phyloP scores from a whole-genome alignment of 306 rosid species.

The Fragaria iinumae region DNA sequence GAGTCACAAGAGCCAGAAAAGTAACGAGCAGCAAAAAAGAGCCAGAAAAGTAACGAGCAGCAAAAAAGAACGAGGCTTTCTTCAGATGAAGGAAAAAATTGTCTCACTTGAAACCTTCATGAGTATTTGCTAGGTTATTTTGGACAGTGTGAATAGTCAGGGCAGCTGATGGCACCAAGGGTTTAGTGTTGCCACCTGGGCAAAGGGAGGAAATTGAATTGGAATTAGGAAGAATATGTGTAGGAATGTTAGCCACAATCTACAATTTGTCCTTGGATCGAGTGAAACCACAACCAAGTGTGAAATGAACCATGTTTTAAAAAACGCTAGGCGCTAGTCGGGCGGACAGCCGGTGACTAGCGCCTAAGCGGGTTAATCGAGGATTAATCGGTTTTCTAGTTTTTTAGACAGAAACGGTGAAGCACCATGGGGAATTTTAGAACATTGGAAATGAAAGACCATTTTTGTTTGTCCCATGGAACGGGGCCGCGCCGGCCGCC shows the following conservation, averaged over 20 bases:
- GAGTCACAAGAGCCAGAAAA: slow-evolving; percentile 37
- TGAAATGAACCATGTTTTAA: not conserved
- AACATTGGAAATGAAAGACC: no score
- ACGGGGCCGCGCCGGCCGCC: not conserved
- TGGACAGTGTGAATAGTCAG: slow-evolving; percentile 8
- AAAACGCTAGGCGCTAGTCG: no score
- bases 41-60: no score
- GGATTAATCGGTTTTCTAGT: no score
- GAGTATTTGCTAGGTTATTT: slow-evolving; percentile 9
- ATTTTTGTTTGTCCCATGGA: not conserved
- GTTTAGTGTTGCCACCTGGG: not conserved
- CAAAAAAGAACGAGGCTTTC: slow-evolving; percentile 44
- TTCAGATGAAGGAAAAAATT: slow-evolving; percentile 22
- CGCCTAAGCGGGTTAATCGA: no score
- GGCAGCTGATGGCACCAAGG: not conserved
- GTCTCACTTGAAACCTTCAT: not conserved
- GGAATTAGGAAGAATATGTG: not conserved
- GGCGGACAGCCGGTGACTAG: no score
- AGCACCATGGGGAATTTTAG: no score
- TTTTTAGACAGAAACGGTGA: no score
- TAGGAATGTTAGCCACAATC: not conserved
- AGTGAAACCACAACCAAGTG: not conserved
- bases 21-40: no score
- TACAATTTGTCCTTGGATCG: not conserved
- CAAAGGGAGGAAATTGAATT: not conserved